Evolutionary conservation across 139 green algal species (phyloP).

Genomic region (Asterochloris sp.): DNA sequence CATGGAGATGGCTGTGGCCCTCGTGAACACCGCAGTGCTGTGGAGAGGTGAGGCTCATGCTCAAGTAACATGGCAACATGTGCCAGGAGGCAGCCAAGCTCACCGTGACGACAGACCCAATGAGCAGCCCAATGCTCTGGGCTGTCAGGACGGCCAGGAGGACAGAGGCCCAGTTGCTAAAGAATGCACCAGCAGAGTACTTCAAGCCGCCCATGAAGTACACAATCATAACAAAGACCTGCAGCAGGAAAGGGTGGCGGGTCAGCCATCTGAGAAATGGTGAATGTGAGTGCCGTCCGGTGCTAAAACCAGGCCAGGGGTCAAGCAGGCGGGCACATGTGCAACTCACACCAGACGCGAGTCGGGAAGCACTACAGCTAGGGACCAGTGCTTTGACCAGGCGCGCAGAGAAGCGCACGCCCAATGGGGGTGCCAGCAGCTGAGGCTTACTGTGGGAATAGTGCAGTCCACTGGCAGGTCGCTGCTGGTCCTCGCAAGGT

Average conservation of each 20-base stretch:
- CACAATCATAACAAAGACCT: slow-evolving; percentile 28
- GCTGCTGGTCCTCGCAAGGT: slow-evolving; percentile 56
- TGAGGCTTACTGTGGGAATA: slow-evolving; percentile 4
- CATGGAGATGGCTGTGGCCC: neutral
- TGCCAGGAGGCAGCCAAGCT: neutral
- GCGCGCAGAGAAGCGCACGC: neutral
- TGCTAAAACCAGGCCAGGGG: too few species aligned
- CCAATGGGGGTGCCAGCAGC: neutral
- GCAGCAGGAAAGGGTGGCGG: too few species aligned
- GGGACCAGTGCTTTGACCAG: neutral
- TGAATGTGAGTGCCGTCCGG: too few species aligned
- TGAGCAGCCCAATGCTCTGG: slow-evolving; percentile 63
- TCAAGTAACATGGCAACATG: too few species aligned
- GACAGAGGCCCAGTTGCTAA: slow-evolving; percentile 51
- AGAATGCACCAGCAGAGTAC: slow-evolving; percentile 52
- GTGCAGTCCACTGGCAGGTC: slow-evolving; percentile 68
- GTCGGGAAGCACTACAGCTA: neutral
- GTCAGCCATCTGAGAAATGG: too few species aligned
- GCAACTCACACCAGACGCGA: neutral
- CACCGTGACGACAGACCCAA: slow-evolving; percentile 68
- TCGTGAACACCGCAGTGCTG: too few species aligned
- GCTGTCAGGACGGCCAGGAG: slow-evolving; percentile 48
- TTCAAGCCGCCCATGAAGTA: slow-evolving; percentile 51
- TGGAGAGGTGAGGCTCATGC: too few species aligned
- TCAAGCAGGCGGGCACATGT: too few species aligned